Evolutionary conservation across 345 rosid genomes (phyloP), one percentile per base, ranked within the genome.

Genomic region (Lepidium didymum): DNA sequence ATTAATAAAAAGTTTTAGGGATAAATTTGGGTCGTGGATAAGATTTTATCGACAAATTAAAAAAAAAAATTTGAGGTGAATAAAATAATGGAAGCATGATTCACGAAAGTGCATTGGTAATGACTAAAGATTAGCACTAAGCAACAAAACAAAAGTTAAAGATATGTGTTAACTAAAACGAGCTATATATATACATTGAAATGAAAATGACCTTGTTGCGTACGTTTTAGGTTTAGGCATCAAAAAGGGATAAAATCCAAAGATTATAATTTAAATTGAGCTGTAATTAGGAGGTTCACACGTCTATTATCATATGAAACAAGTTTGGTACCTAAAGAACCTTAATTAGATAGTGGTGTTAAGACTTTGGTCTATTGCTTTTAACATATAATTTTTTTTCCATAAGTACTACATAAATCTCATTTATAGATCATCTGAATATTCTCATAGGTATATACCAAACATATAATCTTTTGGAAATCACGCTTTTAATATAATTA

Each of bases 31-130:
- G n/a, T n/a, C n/a, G n/a, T n/a, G n/a, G n/a, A n/a, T n/a, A n/a
- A n/a, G n/a, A n/a, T n/a, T n/a, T n/a, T n/a, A n/a, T n/a, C n/a
- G n/a, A n/a, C n/a, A n/a, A n/a, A n/a, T n/a, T n/a, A n/a, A n/a
- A n/a, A n/a, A n/a, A n/a, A n/a, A n/a, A n/a, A n/a, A n/a, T n/a
- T n/a, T 31, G 45, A 57, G 57, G 63, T 67, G 57, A 74, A 7
- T 74, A 67, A 6, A 74, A 37, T 18, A 68, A 13, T 54, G 40
- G 59, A 21, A 56, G 69, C 44, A 68, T 74, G 69, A 53, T 74
- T 61, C 54, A 42, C 57, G 73, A 53, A 61, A 74, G 64, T 67
- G 72, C 72, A 62, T 8, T 35, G n/a, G 73, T 45, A 74, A 61
- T 29, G 33, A 29, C 33, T 29, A 29, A 29, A 66, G 46, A 67